Base-by-base conservation (phyloP, 352 stramenopile species). In the Pythium monospermum region DNA sequence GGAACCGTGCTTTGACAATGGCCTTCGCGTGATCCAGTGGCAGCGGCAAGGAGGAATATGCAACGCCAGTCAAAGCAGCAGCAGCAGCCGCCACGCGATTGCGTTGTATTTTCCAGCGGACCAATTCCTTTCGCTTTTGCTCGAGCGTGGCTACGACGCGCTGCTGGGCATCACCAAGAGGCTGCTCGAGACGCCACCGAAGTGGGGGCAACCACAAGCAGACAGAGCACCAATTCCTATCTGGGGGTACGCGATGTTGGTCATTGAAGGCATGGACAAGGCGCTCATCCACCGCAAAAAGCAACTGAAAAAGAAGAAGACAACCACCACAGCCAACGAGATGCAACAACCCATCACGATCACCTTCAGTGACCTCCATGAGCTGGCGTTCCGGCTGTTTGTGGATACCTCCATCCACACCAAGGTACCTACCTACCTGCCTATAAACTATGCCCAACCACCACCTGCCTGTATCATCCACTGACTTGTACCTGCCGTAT, bases 371-470 rank as follows among this genome's bases (percentile, higher is more conserved):
- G 71, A 87, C 30, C 59, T 87, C 26, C 68, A 85, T 11, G 73
- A 85, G 25, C 51, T 87, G 12, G 59, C 73, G 3, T 85, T 87
- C 43, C 71, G 83, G 35, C 59, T 87, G 37, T 87, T 79, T 25
- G 82, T 85, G 76, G 76, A 87, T 37, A 53, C 64, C 1, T 65
- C 59, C 0, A 62, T 59, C 1, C 76, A 87, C 43, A 85, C 71
- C 16, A 81, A 85, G 64, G 68, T 69, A 57, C 30, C 27, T 16
- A 10, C 5, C 13, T 36, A 1, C 16, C 4, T 27, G 16, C 11
- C 12, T 2, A 10, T 6, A 12, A 22, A 25, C 2, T 23, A 25
- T 12, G 37, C 37, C 37, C 28, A 7, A 44, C 37, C 11, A 28
- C 2, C 12, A 30, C 28, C 4, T 25, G 25, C 8, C 32, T 11